Conservation (phyloP, 2,329 filamentous ascomycete genomes). For the Colletotrichum salicis region DNA sequence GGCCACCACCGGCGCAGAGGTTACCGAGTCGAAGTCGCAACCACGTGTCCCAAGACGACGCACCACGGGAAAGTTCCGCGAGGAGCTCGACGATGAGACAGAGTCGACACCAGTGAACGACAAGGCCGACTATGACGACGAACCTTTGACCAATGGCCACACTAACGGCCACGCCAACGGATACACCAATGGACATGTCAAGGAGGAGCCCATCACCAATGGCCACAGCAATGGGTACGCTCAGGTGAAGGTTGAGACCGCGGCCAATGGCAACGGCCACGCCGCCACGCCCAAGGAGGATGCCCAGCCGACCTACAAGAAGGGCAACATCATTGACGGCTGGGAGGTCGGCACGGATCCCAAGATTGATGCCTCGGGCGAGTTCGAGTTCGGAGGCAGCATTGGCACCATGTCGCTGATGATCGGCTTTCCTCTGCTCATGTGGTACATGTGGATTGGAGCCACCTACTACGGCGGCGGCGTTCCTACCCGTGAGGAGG, state of each 20-base stretch:
- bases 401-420: slow-evolving; percentile 80
- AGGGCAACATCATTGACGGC: slow-evolving; percentile 58
- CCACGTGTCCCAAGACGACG: slow-evolving; percentile 55
- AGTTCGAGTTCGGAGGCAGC: slow-evolving; percentile 85
- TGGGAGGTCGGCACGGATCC: slow-evolving; percentile 70
- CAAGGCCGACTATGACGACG: slow-evolving; percentile 10
- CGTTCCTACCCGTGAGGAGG: slow-evolving; percentile 71
- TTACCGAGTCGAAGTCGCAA: slow-evolving; percentile 31
- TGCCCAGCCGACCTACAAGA: slow-evolving; percentile 30
- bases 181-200: slow-evolving; percentile 39
- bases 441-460: slow-evolving; percentile 97
- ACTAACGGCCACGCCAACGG: slow-evolving; percentile 44
- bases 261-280: slow-evolving; percentile 35
- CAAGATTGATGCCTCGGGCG: slow-evolving; percentile 71
- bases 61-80: slow-evolving; percentile 59
- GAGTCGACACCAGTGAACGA: slow-evolving; percentile 44
- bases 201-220: slow-evolving; percentile 37
- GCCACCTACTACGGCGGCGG: slow-evolving; percentile 85
- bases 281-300: slow-evolving; percentile 27
- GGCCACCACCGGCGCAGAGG: slow-evolving; percentile 24
- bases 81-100: slow-evolving; percentile 57
- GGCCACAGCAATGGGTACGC: slow-evolving; percentile 37
- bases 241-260: slow-evolving; percentile 8
- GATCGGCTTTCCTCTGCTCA: slow-evolving; percentile 85
- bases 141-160: slow-evolving; percentile 31